These are phyloP conservation scores for Kwoniella botswanensis DNA, from an alignment of 768 basidiomycete species.

Conservation along the genomic window DNA sequence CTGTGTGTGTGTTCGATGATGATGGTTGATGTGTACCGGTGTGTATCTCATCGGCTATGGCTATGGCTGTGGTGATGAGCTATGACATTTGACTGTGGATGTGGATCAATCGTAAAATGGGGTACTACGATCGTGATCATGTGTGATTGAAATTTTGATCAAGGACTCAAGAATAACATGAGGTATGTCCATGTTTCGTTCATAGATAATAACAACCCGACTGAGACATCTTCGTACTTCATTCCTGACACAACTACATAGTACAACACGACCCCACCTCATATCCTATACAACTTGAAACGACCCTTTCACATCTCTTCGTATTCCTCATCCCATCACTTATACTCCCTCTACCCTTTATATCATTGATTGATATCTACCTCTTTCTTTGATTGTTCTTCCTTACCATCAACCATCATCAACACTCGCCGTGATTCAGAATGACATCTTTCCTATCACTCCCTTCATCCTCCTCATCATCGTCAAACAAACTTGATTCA, in stretches of 20 bases:
- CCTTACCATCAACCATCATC: neutral
- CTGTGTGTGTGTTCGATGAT: too few relatives aligned
- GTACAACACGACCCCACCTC: neutral
- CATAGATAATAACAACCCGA: neutral
- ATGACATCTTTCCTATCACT: slow-evolving; percentile 6
- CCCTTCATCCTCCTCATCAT: neutral
- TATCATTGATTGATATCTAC: neutral
- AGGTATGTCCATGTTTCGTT: slow-evolving; percentile 7
- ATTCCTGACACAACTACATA: neutral
- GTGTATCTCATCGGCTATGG: slow-evolving; percentile 1
- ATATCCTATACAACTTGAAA: neutral
- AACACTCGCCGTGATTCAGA: neutral
- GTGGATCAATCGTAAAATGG: slow-evolving; percentile 1
- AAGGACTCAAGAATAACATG: neutral
- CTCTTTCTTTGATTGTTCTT: neutral
- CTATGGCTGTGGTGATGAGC: neutral
- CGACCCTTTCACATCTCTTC: neutral
- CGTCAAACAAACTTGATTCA: slow-evolving; percentile 5
- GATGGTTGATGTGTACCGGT: neutral
- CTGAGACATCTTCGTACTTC: neutral
- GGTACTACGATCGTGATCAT: neutral
- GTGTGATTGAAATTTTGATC: neutral
- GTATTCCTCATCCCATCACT: too few relatives aligned
- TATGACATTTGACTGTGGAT: neutral
- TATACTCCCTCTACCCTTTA: neutral